phyloP scores from a whole-genome alignment of 352 stramenopile species.

The Globisporangium viniferum region DNA sequence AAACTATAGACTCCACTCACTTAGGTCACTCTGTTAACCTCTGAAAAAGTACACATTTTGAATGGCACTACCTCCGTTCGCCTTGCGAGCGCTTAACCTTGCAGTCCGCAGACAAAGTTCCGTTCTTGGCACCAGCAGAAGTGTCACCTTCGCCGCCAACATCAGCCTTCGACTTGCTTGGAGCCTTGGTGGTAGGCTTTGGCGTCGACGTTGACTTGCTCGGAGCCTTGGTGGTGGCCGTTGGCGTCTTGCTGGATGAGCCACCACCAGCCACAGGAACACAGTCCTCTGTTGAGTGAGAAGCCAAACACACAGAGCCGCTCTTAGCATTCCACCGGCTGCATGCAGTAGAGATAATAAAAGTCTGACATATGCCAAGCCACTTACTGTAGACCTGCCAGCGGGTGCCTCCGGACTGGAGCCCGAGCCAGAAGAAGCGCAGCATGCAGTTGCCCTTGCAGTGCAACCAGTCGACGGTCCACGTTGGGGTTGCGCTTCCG shows the following conservation, averaged over 20 bases:
- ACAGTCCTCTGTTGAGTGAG: not conserved
- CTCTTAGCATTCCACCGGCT: not conserved
- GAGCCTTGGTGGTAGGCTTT: no score
- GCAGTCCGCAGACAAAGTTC: not conserved
- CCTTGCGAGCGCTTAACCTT: not conserved
- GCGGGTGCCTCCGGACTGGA: not conserved
- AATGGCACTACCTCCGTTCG: no score
- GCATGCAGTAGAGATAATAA: no score
- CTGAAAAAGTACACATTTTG: no score
- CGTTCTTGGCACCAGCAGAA: not conserved
- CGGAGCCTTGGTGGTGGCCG: not conserved
- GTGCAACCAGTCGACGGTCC: not conserved
- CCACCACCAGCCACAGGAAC: not conserved
- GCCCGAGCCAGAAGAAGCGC: not conserved
- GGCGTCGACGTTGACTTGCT: no score
- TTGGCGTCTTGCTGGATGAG: not conserved
- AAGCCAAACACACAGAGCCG: not conserved
- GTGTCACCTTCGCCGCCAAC: not conserved
- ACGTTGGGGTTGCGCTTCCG: no score
- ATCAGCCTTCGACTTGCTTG: not conserved
- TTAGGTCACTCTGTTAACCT: no score
- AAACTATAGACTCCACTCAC: no score
- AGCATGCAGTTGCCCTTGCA: conserved; percentile 1
- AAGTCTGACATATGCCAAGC: no score
- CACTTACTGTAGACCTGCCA: not conserved